Percentiles rank a stretch among this genome's conserved stretches.
These are phyloP conservation scores for Daldinia loculata DNA, from an alignment of 495 filamentous ascomycete genomes.

Conservation along the genomic window DNA sequence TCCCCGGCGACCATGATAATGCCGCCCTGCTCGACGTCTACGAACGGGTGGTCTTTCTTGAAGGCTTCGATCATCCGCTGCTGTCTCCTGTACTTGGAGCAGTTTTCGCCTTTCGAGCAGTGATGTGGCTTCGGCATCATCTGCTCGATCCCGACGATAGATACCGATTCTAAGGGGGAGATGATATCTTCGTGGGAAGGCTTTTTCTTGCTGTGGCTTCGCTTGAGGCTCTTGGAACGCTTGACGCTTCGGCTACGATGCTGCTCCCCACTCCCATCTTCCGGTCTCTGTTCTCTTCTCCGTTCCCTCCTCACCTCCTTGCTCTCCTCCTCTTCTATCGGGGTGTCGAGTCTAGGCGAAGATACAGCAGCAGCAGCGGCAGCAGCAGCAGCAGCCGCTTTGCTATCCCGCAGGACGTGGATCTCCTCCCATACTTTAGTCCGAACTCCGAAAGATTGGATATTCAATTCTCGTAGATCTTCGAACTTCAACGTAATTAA, in stretches of 20 bases:
- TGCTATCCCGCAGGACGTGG: conserved; percentile 70
- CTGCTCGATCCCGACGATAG: conserved; percentile 92
- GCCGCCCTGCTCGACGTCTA: conserved; percentile 62
- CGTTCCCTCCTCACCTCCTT: conserved; percentile 52
- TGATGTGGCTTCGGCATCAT: conserved; percentile 82
- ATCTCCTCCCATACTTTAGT: conserved; percentile 88
- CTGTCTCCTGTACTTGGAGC: conserved; percentile 79
- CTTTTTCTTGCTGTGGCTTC: conserved; percentile 52
- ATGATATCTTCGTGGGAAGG: conserved; percentile 68
- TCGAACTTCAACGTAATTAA: conserved; percentile 87
- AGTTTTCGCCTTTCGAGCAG: conserved; percentile 91
- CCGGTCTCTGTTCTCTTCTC: conserved; percentile 43
- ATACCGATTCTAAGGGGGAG: conserved; percentile 80
- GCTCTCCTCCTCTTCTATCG: conserved; percentile 63
- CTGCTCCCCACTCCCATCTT: conserved; percentile 47
- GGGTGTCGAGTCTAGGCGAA: conserved; percentile 63
- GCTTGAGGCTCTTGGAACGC: conserved; percentile 51
- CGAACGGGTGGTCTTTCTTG: conserved; percentile 73
- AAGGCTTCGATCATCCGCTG: conserved; percentile 73
- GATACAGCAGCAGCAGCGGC: conserved; percentile 21
- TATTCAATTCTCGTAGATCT: conserved; percentile 92
- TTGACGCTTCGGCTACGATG: conserved; percentile 54
- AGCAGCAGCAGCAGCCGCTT: conserved; percentile 27
- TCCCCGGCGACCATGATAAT: conserved; percentile 73
- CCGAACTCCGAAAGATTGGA: conserved; percentile 91